These are phyloP conservation scores for Mucor sp. DNA, from an alignment of 371 early-diverging fungal species.

Conservation along the genomic window DNA sequence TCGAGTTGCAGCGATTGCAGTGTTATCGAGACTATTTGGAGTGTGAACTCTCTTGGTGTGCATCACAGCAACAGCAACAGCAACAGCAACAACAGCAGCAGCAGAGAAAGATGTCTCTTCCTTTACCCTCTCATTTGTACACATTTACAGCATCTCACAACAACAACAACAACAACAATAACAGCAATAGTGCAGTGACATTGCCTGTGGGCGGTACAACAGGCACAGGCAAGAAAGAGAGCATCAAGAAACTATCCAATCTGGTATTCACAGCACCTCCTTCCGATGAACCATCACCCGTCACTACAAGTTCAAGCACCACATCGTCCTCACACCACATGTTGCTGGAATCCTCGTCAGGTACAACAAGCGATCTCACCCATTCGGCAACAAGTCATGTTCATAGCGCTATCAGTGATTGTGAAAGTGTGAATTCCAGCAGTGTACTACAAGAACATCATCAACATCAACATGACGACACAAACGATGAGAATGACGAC, in stretches of 20 bases:
- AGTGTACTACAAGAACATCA: neutral
- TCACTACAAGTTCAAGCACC: neutral
- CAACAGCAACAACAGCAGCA: neutral
- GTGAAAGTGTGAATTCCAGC: neutral
- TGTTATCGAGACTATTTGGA: slow-evolving; percentile 78
- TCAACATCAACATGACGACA: neutral
- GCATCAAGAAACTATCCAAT: neutral
- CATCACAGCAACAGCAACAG: neutral
- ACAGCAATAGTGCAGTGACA: neutral
- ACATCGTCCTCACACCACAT: slow-evolving; percentile 7
- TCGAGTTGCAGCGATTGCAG: slow-evolving; percentile 62
- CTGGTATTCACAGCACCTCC: slow-evolving; percentile 2
- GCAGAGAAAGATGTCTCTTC: slow-evolving; percentile 21
- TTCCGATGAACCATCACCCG: neutral
- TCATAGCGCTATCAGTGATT: slow-evolving; percentile 2
- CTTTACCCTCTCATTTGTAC: slow-evolving; percentile 20
- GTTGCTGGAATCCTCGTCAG: slow-evolving; percentile 2
- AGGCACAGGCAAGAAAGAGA: neutral
- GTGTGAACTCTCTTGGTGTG: slow-evolving; percentile 53
- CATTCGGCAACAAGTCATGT: neutral
- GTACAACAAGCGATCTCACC: neutral
- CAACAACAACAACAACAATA: neutral
- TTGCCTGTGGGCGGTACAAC: neutral
- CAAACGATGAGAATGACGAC: too few relatives aligned
- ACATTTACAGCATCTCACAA: neutral